Evolutionary conservation across 2,329 filamentous ascomycete species (phyloP).

Genomic region (Aspergillus nomiae): DNA sequence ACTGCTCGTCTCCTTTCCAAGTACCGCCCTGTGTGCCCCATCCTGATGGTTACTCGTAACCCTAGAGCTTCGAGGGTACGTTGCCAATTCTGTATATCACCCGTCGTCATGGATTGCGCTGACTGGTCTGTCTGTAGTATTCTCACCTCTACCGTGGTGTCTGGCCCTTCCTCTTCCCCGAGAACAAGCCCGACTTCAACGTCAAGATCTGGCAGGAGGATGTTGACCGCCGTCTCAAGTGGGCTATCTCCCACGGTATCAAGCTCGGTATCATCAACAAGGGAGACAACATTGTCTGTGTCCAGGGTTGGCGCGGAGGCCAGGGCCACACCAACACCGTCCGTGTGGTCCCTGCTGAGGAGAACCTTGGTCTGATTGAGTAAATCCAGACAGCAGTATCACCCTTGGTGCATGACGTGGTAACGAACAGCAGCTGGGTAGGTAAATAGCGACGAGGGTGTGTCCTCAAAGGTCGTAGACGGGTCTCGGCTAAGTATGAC

Average conservation of each 20-base stretch:
- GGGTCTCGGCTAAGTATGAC: slow-evolving; percentile 15
- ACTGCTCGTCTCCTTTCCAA: slow-evolving; percentile 96
- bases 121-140: slow-evolving; percentile 54
- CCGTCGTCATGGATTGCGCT: background rate
- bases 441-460: slow-evolving; percentile 15
- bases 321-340: slow-evolving; percentile 70
- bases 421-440: slow-evolving; percentile 22
- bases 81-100: slow-evolving; percentile 8
- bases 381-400: slow-evolving; percentile 23
- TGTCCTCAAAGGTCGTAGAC: slow-evolving; percentile 20
- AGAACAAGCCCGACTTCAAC: slow-evolving; percentile 92
- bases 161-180: slow-evolving; percentile 93
- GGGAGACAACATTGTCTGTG: slow-evolving; percentile 70
- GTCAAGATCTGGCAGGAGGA: slow-evolving; percentile 97
- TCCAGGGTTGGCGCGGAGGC: slow-evolving; percentile 69
- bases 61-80: slow-evolving; percentile 71
- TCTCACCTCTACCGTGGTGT: slow-evolving; percentile 96
- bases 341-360: slow-evolving; percentile 53
- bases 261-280: slow-evolving; percentile 78
- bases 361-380: slow-evolving; percentile 44
- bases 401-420: slow-evolving; percentile 16
- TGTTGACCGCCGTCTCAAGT: slow-evolving; percentile 95
- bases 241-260: slow-evolving; percentile 86
- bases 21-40: slow-evolving; percentile 97
- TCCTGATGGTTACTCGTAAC: slow-evolving; percentile 98